Evolutionary conservation across 1,284 basidiomycete species (phyloP).

Genomic region (Microbotryum scabiosae): DNA sequence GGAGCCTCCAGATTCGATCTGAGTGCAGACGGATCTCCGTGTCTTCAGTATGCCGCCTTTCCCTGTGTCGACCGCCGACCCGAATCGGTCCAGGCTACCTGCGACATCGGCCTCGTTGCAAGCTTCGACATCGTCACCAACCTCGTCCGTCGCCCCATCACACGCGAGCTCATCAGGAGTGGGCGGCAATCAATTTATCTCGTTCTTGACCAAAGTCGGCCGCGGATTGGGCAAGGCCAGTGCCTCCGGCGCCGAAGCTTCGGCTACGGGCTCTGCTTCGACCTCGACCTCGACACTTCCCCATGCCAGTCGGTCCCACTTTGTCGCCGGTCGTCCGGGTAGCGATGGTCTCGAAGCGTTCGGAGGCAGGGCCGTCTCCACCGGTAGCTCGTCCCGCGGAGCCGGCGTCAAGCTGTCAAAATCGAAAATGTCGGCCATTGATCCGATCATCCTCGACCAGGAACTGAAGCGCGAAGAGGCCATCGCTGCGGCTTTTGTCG

Average conservation of each 20-base stretch:
- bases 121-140: no score
- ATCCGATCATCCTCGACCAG: constrained; percentile 2
- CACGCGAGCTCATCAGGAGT: no score
- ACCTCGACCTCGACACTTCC: background rate
- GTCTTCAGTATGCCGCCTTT: no score
- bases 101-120: no score
- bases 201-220: background rate
- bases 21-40: no score
- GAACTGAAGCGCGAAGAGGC: background rate
- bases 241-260: background rate
- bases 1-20: no score
- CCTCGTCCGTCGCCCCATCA: no score
- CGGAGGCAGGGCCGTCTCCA: background rate
- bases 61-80: no score
- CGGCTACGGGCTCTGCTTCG: background rate
- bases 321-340: background rate
- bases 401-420: constrained; percentile 23
- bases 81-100: no score
- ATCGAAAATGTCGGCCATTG: constrained; percentile 10
- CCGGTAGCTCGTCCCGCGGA: constrained; percentile 19
- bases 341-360: background rate
- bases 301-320: no score
- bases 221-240: background rate
- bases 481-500: no score
- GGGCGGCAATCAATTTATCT: background rate